Evolutionary conservation across 1,284 basidiomycete species (phyloP).

Genomic region (Tilletia setariae): DNA sequence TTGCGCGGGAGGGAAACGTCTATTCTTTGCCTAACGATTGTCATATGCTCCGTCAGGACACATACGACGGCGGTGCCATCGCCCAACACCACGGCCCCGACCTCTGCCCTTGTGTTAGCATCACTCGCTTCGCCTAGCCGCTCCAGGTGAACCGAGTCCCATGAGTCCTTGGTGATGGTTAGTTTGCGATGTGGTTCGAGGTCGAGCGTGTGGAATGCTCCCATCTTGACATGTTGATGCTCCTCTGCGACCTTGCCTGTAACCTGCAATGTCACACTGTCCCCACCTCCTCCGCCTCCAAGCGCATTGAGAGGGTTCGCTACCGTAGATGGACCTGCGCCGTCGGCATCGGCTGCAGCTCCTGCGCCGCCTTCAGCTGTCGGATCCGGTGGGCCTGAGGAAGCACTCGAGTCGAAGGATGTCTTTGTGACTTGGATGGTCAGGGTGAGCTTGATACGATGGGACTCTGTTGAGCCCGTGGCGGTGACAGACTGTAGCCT

Average conservation of each 20-base stretch:
- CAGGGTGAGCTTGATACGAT: conserved; percentile 77
- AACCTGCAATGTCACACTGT: conserved; percentile 67
- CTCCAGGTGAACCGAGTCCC: conserved; percentile 84
- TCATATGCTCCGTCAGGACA: conserved; percentile 93
- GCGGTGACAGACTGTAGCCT: conserved; percentile 68
- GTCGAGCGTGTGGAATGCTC: conserved; percentile 92
- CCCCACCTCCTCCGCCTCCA: conserved; percentile 10
- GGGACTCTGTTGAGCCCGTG: conserved; percentile 90
- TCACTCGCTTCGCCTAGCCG: conserved; percentile 81
- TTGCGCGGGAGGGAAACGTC: conserved; percentile 88
- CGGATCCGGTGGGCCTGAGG: conserved; percentile 41
- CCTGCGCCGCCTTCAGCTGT: conserved; percentile 22
- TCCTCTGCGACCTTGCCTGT: conserved; percentile 84
- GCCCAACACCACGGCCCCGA: conserved; percentile 91
- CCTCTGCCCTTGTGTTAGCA: conserved; percentile 90
- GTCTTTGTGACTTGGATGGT: conserved; percentile 73
- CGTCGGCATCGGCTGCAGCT: conserved; percentile 26
- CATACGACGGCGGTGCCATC: conserved; percentile 93
- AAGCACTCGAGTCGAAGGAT: conserved; percentile 51
- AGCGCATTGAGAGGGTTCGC: conserved; percentile 28
- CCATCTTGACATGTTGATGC: conserved; percentile 86
- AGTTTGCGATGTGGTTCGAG: conserved; percentile 89
- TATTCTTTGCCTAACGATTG: conserved; percentile 84
- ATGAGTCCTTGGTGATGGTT: conserved; percentile 80
- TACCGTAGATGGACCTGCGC: neutral